Percentiles rank a stretch among this genome's conserved stretches.
Conservation (phyloP, 176 grass and related monocot genomes). For the Tillandsia fasciculata region DNA sequence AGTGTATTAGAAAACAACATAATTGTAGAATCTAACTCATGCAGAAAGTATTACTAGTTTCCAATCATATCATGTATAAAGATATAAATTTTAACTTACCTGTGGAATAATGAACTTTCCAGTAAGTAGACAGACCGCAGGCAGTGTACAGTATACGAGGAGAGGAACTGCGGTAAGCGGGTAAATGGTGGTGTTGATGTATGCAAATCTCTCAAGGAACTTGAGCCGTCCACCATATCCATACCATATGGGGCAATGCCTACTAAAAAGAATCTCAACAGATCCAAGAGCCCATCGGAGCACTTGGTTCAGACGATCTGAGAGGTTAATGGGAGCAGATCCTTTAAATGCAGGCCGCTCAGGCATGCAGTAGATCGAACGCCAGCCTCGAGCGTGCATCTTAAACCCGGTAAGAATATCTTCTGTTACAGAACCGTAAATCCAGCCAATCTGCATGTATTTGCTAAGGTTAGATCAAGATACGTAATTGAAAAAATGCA, state of each 20-base stretch:
- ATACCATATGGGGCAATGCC: constrained; percentile 92
- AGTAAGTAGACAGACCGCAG: constrained; percentile 75
- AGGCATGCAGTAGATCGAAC: constrained; percentile 89
- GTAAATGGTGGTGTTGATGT: constrained; percentile 86
- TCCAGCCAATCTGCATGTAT: constrained; percentile 76
- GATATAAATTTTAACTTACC: constrained; percentile 24
- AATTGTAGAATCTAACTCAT: neutral
- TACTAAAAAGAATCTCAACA: constrained; percentile 84
- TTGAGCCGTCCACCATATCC: constrained; percentile 74
- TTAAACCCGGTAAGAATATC: constrained; percentile 92
- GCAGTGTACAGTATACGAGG: constrained; percentile 71
- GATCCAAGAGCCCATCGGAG: constrained; percentile 89
- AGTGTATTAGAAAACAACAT: neutral
- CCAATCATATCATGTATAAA: neutral
- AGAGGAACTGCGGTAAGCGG: constrained; percentile 73
- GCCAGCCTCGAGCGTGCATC: constrained; percentile 90
- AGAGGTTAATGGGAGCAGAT: constrained; percentile 85
- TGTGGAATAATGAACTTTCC: constrained; percentile 88
- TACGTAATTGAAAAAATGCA: too few species aligned
- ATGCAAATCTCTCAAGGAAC: constrained; percentile 84
- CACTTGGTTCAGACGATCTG: constrained; percentile 88
- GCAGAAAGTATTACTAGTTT: neutral
- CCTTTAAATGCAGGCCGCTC: constrained; percentile 74
- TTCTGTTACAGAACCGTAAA: constrained; percentile 92
- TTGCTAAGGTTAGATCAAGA: neutral